Evolutionary conservation across 768 basidiomycete species (phyloP), one percentile per base, ranked within the genome.

Genomic region (Russula abietina): DNA sequence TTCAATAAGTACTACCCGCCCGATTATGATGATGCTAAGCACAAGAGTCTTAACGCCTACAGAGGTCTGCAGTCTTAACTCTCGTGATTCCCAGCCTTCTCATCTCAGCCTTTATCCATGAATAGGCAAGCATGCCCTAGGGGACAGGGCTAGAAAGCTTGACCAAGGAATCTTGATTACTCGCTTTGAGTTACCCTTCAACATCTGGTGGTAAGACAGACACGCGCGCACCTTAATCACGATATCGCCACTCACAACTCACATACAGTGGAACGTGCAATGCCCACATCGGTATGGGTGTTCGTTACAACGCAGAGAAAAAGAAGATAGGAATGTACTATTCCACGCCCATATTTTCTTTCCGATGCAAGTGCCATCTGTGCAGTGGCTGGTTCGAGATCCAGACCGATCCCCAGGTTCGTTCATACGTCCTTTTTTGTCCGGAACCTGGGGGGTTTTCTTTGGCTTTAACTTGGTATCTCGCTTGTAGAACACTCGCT

Each of bases 221-320:
- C 57, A 10, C 19, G 26, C 14, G 33, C 45, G 7, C 41, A 48
- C 26, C 52, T 36, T 39, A 9, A 30, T 38, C 26, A 49, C 30
- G 52, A 45, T 55, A 30, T 14, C 39, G 45, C 57, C 52, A 53
- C 51, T 55, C 62, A 52, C 54, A 17, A 41, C 16, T 28, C 46
- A 33, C 41, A 22, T 61, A 41, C 74, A 98, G 96, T 70, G 92
- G 87, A 38, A 88, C 88, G 76, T 99, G 96, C 76, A 87, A 95
- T 73, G 89, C 89, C 68, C 97, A 98, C 76, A 92, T 99, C 55
- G 97, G 97, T 12, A 97, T 97, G 84, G 97, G 97, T 26, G 97
- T 99, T 2, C 90, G 97, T n/a, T 99, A 98, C 79, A 99, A 99
- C 68, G 97, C 97, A 0, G 95, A 98, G 75, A 99, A 99, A 83